These are phyloP conservation scores for Diaporthe australafricana DNA, from an alignment of 2,329 filamentous ascomycete species.

Conservation along the genomic window DNA sequence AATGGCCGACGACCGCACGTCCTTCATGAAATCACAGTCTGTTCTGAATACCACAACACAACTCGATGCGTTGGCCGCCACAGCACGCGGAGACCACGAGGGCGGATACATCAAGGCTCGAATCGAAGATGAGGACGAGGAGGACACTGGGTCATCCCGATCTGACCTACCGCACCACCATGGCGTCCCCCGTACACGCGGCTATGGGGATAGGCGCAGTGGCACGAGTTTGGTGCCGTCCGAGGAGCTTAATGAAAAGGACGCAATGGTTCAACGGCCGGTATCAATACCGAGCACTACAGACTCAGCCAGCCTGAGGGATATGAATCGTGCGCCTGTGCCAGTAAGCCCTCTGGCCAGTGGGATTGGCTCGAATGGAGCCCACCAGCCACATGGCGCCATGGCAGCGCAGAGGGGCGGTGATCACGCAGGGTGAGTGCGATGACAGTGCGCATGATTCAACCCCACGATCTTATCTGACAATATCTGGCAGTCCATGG, in stretches of 20 bases:
- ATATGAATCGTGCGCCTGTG: constrained; percentile 39
- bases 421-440: constrained; percentile 59
- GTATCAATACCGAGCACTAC: constrained; percentile 42
- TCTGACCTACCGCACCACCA: constrained; percentile 28
- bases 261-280: constrained; percentile 36
- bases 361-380: constrained; percentile 48
- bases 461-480: constrained; percentile 38
- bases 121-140: constrained; percentile 78
- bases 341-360: constrained; percentile 45
- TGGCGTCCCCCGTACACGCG: constrained; percentile 9
- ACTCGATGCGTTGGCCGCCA: constrained; percentile 84
- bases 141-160: constrained; percentile 68
- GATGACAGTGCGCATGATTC: background rate
- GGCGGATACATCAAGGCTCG: constrained; percentile 63
- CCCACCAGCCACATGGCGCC: constrained; percentile 54
- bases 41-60: constrained; percentile 78
- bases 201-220: constrained; percentile 54
- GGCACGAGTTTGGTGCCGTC: constrained; percentile 60
- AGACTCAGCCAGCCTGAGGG: constrained; percentile 40
- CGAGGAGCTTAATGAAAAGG: constrained; percentile 41
- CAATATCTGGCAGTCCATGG: constrained; percentile 58
- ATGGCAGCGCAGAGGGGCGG: constrained; percentile 51
- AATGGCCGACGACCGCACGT: constrained; percentile 89
- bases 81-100: constrained; percentile 81
- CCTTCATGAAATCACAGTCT: constrained; percentile 90